Base-by-base conservation (phyloP, 768 basidiomycete genomes). In the Clitopilus passeckerianus region DNA sequence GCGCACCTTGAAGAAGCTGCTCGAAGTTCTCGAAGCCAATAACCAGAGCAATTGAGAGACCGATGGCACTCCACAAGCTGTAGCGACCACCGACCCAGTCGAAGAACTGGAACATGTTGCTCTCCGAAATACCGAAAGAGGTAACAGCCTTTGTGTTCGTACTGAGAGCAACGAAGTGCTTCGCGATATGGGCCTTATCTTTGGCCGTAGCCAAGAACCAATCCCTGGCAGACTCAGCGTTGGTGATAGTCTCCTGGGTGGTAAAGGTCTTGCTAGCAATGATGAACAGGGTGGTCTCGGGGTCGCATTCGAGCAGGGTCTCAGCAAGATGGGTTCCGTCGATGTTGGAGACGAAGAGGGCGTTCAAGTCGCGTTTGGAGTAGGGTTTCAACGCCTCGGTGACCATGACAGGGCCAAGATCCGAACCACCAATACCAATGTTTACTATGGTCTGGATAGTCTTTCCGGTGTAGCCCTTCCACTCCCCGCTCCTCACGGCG, bases 91-190 rank as follows among this genome's bases (percentile, higher is more conserved):
- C 97, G 63, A 99, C 97, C 97, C 97, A 99, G 75, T 98, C 97
- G 96, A 96, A 99, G 86, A 99, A 98, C 71, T 90, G 87, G 86
- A 99, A 99, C 95, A 99, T 99, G 78, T 98, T 98, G 65, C 82
- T 82, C 61, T 86, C 73, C 52, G 89, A 80, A 68, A 99, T 99
- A 43, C 97, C 97, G 68, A 99, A 99, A 2, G 81, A 86, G 16
- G 92, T 91, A 58, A 98, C 97, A 10, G 91, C 93, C 70, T 87
- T 84, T 56, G 93, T 93, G 75, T 99, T 99, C 59, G 97, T 99
- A 68, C 92, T 95, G 59, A 99, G 86, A 2, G 97, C 97, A 41
- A 98, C 95, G 71, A 99, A 99, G 80, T 99, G 97, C 78, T 98
- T 98, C 61, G 96, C 94, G 61, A 98, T 92, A 75, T 98, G 94